These are phyloP conservation scores for Magnolia kwangsiensis DNA, from an alignment of 164 flowering plant species.

Conservation along the genomic window DNA sequence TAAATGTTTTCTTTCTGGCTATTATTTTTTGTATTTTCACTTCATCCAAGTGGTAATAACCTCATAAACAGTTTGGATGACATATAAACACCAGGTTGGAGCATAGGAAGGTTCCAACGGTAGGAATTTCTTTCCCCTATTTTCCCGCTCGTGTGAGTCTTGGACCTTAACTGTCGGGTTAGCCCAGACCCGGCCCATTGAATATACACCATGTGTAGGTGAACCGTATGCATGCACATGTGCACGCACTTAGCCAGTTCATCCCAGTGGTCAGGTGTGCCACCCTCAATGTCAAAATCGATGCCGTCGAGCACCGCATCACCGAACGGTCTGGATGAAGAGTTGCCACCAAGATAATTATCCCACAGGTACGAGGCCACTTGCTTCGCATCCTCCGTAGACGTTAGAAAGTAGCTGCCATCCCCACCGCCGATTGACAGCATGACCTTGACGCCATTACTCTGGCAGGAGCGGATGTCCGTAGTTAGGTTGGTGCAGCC, in stretches of 20 bases:
- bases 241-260: constrained; percentile 8
- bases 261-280: constrained; percentile 14
- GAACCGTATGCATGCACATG: background rate
- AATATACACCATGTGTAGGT: background rate
- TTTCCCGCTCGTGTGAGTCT: no score
- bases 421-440: constrained; percentile 29
- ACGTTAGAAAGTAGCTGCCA: constrained; percentile 19
- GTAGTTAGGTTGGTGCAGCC: constrained; percentile 14
- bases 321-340: constrained; percentile 22
- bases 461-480: constrained; percentile 19
- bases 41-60: no score
- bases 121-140: no score
- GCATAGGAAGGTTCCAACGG: no score
- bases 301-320: constrained; percentile 27
- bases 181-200: background rate
- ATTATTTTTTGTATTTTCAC: no score
- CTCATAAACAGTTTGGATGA: no score
- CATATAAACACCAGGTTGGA: no score
- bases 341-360: constrained; percentile 24
- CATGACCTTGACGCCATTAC: constrained; percentile 20
- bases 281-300: constrained; percentile 29
- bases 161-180: background rate
- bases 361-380: constrained; percentile 27
- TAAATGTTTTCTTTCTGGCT: no score
- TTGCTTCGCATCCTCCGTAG: constrained; percentile 22